Base-by-base conservation (phyloP, 345 rosid genomes). In the Arabidopsis suecica region DNA sequence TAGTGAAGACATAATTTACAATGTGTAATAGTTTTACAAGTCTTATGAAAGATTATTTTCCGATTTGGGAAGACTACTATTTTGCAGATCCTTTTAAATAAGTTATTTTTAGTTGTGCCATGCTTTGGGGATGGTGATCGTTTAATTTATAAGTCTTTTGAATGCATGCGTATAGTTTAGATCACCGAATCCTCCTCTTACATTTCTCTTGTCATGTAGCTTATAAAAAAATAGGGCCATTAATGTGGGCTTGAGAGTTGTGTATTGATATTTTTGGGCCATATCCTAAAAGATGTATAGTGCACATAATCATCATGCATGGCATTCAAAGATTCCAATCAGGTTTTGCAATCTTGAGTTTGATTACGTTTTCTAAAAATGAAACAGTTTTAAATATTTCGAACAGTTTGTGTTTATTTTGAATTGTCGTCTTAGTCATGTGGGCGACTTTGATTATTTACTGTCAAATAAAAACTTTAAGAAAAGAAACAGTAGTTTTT, bases 21-120 rank as follows among this genome's bases (percentile, higher is more conserved):
- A 44, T 58, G 3, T 69, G 10, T 45, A 20, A 4, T 16, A 37
- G 61, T 66, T 67, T 66, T 23, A 25, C 25, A 22, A 67, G 33
- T 20, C 20, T n/a, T 4, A n/a, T 3, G 23, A 25, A 88, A 86
- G 6, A 85, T 79, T 72, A 86, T 82, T 53, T 54, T 14, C 59
- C 25, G 59, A 25, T 25, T 54, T 54, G 44, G 25, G 25, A 23
- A 23, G 25, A 23, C 25, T 23, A 23, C 25, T 23, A 23, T 23
- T 20, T 23, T 23, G 25, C 25, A 23, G 25, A 23, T 23, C 25
- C 25, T 23, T 23, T 23, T 23, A 23, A 23, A 23, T 20, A 23
- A 23, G 2, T 1, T 23, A 23, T 23, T 23, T 23, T 1, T 23
- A 23, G 25, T 23, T 23, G 25, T 23, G 25, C 25, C 25, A 23